These are phyloP conservation scores for Elsinoe necatrix DNA, from an alignment of 2,329 filamentous ascomycete genomes.

Conservation along the genomic window DNA sequence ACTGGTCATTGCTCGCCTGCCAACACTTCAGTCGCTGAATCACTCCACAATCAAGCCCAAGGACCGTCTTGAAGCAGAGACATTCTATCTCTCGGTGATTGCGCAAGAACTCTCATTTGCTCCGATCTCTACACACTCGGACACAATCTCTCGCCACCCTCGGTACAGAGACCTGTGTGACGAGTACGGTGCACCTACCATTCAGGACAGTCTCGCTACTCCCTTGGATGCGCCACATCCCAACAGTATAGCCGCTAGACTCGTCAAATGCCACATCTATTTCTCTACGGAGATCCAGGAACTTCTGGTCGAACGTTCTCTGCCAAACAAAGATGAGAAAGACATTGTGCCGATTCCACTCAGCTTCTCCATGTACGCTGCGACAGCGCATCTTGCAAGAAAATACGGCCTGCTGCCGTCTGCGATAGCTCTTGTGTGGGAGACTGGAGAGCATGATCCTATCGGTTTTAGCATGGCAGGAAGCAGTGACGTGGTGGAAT, in stretches of 20 bases:
- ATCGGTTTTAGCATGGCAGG: conserved; percentile 51
- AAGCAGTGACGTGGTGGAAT: conserved; percentile 31
- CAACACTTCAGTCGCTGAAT: conserved; percentile 60
- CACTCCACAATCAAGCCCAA: conserved; percentile 59
- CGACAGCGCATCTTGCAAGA: conserved; percentile 68
- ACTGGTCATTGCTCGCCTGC: conserved; percentile 71
- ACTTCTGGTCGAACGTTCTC: neutral
- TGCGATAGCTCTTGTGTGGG: conserved; percentile 64
- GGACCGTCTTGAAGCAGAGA: conserved; percentile 79
- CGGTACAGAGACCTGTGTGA: conserved; percentile 67
- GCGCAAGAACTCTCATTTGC: conserved; percentile 61
- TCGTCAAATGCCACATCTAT: conserved; percentile 56
- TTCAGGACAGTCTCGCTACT: conserved; percentile 40
- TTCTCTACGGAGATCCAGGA: conserved; percentile 33
- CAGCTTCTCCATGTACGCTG: conserved; percentile 68
- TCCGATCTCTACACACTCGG: conserved; percentile 43
- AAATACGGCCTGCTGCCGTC: conserved; percentile 60
- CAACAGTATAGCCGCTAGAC: conserved; percentile 69
- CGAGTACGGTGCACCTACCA: conserved; percentile 62
- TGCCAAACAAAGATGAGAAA: conserved; percentile 15
- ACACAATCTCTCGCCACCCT: conserved; percentile 56
- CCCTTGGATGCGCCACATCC: conserved; percentile 48
- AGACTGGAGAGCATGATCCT: conserved; percentile 85
- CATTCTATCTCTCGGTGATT: conserved; percentile 85
- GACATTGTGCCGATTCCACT: conserved; percentile 54